Evolutionary conservation across 2,329 filamentous ascomycete species (phyloP).

Genomic region (Fusarium nisikadoi): DNA sequence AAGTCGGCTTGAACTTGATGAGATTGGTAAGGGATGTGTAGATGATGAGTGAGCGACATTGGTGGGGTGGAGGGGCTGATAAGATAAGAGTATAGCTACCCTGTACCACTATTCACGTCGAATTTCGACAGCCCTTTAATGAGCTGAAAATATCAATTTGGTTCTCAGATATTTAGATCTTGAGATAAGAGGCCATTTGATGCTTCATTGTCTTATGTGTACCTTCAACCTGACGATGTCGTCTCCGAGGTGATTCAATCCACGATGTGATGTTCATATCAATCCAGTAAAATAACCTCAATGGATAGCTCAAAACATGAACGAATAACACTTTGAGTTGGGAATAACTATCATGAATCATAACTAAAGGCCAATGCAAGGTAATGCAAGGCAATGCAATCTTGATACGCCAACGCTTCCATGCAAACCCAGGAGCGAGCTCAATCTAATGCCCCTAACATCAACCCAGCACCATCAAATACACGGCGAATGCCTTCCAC

Average conservation of each 20-base stretch:
- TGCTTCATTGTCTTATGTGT: fast-evolving
- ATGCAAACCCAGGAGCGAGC: constrained; percentile 24
- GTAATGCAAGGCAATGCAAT: constrained; percentile 19
- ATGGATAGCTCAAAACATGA: neutral
- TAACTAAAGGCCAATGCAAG: constrained; percentile 18
- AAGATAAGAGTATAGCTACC: constrained; percentile 27
- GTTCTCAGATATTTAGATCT: fast-evolving
- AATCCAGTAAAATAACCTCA: fast-evolving
- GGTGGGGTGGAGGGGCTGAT: constrained; percentile 20
- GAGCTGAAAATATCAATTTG: fast-evolving
- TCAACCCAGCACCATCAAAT: neutral
- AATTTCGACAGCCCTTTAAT: neutral
- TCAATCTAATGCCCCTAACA: neutral
- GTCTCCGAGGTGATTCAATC: fast-evolving
- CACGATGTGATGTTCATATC: fast-evolving
- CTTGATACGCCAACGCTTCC: constrained; percentile 27
- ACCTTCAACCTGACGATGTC: fast-evolving
- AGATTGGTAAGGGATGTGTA: constrained; percentile 33
- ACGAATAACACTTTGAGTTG: constrained; percentile 2
- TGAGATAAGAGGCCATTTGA: fast-evolving
- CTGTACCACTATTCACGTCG: neutral
- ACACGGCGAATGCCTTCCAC: constrained; percentile 14
- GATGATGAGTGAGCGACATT: constrained; percentile 32
- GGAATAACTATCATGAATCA: constrained; percentile 26
- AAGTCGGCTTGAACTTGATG: constrained; percentile 6